Percentiles rank a stretch among this genome's conserved stretches.
phyloP scores from a whole-genome alignment of 2,329 filamentous ascomycete genomes.

The Clarireedia homoeocarpa region DNA sequence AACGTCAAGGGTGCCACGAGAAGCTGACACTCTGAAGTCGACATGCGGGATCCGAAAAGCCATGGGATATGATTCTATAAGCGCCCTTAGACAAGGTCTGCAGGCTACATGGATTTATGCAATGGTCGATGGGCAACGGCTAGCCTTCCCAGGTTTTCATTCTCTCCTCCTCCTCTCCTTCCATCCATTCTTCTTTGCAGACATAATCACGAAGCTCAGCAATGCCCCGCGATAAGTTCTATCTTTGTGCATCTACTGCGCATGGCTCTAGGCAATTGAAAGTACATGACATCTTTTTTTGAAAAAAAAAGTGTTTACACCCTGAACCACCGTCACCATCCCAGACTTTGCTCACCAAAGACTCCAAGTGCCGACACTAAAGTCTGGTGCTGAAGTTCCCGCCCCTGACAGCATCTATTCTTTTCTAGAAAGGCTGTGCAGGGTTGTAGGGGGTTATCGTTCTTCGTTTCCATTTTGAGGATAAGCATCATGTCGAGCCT shows the following conservation, averaged over 20 bases:
- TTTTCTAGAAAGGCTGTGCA: conserved; percentile 28
- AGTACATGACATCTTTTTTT: conserved; percentile 20
- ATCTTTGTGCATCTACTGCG: conserved; percentile 28
- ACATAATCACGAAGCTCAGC: conserved; percentile 22
- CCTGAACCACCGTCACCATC: conserved; percentile 9
- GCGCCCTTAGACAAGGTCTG: conserved; percentile 12
- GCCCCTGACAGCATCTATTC: conserved; percentile 19
- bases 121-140: conserved; percentile 7
- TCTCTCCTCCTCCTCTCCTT: conserved; percentile 4
- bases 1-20: conserved; percentile 11
- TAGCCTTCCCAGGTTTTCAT: conserved; percentile 4
- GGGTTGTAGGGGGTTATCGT: conserved; percentile 20
- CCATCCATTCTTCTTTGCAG: conserved; percentile 16
- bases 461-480: conserved; percentile 23
- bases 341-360: conserved; percentile 11
- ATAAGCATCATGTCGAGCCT: conserved; percentile 29
- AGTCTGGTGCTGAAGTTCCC: conserved; percentile 22
- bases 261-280: conserved; percentile 16
- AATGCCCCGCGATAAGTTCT: conserved; percentile 29
- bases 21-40: conserved; percentile 7
- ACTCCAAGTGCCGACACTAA: conserved; percentile 19
- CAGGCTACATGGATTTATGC: conserved; percentile 6
- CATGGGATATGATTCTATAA: conserved; percentile 9
- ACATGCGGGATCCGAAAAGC: conserved; percentile 7
- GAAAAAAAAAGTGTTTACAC: conserved; percentile 12